Conservation (phyloP, 108 stramenopile genomes). For the Conticribra guillardii region DNA sequence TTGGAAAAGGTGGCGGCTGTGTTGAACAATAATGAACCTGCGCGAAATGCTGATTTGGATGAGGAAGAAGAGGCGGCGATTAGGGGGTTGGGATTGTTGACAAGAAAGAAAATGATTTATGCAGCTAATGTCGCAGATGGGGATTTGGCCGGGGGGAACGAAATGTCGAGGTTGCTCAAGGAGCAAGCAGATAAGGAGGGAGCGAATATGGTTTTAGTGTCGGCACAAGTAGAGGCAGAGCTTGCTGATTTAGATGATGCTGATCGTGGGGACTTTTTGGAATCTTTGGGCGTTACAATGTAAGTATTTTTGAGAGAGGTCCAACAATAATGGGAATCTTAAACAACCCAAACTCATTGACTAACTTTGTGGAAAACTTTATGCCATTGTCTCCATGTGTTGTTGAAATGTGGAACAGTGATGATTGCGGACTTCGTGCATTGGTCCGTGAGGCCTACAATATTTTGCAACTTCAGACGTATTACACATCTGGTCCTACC, state of each 20-base stretch:
- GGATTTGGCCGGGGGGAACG: conserved; percentile 93
- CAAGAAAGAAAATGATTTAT: conserved; percentile 95
- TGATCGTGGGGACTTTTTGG: conserved; percentile 90
- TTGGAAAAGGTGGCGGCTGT: conserved; percentile 84
- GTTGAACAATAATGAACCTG: conserved; percentile 81
- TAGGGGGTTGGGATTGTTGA: conserved; percentile 86
- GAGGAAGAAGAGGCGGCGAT: conserved; percentile 86
- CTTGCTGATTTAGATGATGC: conserved; percentile 83
- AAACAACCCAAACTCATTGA: no score
- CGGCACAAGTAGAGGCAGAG: conserved; percentile 97
- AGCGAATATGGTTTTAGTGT: conserved; percentile 90
- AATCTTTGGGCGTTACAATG: conserved; percentile 83
- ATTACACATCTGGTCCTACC: conserved; percentile 95
- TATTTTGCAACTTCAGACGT: conserved; percentile 91
- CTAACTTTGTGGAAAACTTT: no score
- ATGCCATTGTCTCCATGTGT: no score
- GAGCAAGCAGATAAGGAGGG: conserved; percentile 86
- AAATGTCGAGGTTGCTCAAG: conserved; percentile 75
- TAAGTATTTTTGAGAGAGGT: no score
- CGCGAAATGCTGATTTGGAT: conserved; percentile 78
- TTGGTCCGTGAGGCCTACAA: conserved; percentile 90
- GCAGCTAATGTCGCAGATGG: conserved; percentile 97
- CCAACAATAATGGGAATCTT: no score
- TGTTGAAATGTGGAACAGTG: no score
- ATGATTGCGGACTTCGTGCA: conserved; percentile 90